These are phyloP conservation scores for Solanum ahanhuiri DNA, from an alignment of 257 asterid species.

Conservation along the genomic window DNA sequence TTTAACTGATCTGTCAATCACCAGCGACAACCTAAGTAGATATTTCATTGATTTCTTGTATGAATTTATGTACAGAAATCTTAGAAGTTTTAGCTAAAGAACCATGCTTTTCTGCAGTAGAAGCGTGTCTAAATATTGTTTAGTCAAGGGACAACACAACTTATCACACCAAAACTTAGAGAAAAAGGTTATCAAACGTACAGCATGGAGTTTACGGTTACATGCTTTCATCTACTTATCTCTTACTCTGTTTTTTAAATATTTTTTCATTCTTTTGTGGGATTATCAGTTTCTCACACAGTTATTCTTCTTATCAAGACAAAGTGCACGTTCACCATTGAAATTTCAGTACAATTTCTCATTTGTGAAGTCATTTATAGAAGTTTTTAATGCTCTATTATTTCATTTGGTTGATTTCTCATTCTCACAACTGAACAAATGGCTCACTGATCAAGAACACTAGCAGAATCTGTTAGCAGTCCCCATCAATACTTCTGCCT, in stretches of 20 bases:
- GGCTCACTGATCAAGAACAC: not conserved
- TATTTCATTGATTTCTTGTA: not conserved
- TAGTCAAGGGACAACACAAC: not conserved
- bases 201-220: not conserved
- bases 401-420: not conserved
- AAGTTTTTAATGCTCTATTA: not conserved
- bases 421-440: not conserved
- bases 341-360: not conserved
- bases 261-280: not conserved
- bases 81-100: not conserved
- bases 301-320: not conserved
- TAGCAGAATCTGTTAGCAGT: not conserved
- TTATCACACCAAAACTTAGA: not conserved
- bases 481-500: not conserved
- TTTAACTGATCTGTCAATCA: not conserved
- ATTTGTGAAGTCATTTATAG: too few species aligned
- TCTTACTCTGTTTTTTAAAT: not conserved
- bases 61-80: not conserved
- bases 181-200: not conserved
- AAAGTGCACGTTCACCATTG: not conserved
- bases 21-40: not conserved
- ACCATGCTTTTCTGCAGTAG: not conserved
- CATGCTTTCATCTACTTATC: not conserved
- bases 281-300: not conserved
- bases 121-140: not conserved